Evolutionary conservation across 805 yeast species (phyloP), one percentile per base, ranked within the genome.

Genomic region (Blastobotrys parvus): DNA sequence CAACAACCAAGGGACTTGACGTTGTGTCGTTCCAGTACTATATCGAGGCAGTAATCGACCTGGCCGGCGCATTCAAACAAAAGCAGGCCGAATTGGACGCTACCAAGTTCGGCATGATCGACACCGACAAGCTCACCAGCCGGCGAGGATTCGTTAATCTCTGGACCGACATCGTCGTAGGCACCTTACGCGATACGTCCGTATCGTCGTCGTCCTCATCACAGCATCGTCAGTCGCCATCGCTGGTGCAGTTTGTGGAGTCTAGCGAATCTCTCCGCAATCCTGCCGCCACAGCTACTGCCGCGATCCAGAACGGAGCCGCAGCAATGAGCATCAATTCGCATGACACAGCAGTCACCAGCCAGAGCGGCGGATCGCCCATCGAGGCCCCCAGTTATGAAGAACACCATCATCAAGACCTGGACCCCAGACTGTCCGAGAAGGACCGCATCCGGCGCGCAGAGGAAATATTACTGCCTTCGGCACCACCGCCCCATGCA

Each of bases 1-100:
- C 95, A 0, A 84, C 95, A 0, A 83, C 86, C 11, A 70, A 75
- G 15, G 82, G 83, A 1, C 75, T 84, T 41, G 77, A 77, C 2
- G 63, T 80, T 38, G 86, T 87, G 6, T 72, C 87, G 2, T 88
- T 88, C 60, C 90, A 84, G 56, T 88, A 89, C 58, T 84, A 82
- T 56, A 65, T 88, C 13, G 97, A 88, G 58, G 88, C 83, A 2
- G 70, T 86, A 44, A 77, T 84, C n/a, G 88, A 88, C 55, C 63
- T 89, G 34, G 78, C 89, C 2, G 85, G 82, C 18, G 78, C 74
- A 46, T 70, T 67, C 46, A 43, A 38, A 18, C 38, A 17, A n/a
- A 21, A 11, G 17, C 20, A n/a, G 23, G 61, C 69, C 4, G 57
- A 46, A 15, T 33, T 47, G 17, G 50, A 42, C 11, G 39, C 43